Evolutionary conservation across 2,329 filamentous ascomycete genomes (phyloP), one percentile per base, ranked within the genome.

Genomic region (Paecilomyces dactylethromorphus): DNA sequence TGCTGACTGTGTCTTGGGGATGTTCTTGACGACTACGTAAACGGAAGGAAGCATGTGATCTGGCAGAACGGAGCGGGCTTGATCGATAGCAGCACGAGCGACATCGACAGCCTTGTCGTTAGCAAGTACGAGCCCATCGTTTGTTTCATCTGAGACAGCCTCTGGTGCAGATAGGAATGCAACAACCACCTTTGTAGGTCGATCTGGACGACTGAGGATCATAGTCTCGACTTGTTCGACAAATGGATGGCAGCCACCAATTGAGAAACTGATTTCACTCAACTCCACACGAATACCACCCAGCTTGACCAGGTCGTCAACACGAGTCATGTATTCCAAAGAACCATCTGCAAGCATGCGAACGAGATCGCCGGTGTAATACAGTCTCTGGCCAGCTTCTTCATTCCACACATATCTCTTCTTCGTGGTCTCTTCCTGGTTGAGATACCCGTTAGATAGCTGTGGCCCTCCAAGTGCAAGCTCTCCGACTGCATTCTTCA

Each of bases 281-380:
- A 71, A 56, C 56, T 71, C 69, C 22, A 71, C 61, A 24, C 68
- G 56, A 33, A 68, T 67, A 26, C 68, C 68, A 11, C 64, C 62
- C 29, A 71, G 57, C 53, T 71, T 71, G 50, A 70, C 63, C 56
- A 67, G 55, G 29, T 67, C 65, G 58, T 70, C 68, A 11, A 66
- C 63, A 29, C 68, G 68, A 33, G 64, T 66, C 39, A 70, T 62
- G 39, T 66, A 70, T 32, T 67, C 65, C 39, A 70, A 56, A 3
- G 64, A 65, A 2, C 65, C 65, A 57, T 68, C 65, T 3, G 59
- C 33, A 52, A 68, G 64, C 64, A 68, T 66, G 3, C 66, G 57
- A 11, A 69, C 71, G 12, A 70, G 58, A 54, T 73, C 71, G 39
- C 72, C 72, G 0, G 71, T 73, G n/a, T 69, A 68, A 56, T 75